These are phyloP conservation scores for Trichoderma sp. DNA, from an alignment of 2,329 filamentous ascomycete species.

Conservation along the genomic window DNA sequence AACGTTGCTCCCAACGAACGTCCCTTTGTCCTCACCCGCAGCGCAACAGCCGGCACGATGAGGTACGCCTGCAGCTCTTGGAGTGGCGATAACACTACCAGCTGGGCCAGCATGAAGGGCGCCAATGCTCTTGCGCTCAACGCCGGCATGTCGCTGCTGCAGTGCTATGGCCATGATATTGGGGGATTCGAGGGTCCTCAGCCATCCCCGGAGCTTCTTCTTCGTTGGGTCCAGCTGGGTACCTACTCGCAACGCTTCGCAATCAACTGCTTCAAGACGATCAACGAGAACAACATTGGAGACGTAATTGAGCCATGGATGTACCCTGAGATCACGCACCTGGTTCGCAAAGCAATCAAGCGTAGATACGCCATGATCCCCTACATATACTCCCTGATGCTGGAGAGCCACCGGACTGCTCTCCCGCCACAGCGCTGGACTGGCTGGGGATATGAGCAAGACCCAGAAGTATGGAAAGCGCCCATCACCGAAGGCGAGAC, in stretches of 20 bases:
- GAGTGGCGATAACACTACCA: conserved; percentile 75
- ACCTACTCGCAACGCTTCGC: conserved; percentile 71
- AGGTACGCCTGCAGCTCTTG: conserved; percentile 71
- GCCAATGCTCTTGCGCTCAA: conserved; percentile 70
- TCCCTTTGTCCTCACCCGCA: conserved; percentile 70
- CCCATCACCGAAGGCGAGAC: conserved; percentile 64
- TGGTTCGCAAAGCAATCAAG: conserved; percentile 67
- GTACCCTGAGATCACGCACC: conserved; percentile 66
- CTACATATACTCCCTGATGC: conserved; percentile 67
- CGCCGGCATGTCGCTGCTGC: conserved; percentile 68
- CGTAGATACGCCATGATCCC: conserved; percentile 72
- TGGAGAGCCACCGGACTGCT: conserved; percentile 63
- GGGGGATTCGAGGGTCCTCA: conserved; percentile 76
- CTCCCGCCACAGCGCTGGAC: conserved; percentile 70
- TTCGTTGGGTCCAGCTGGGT: conserved; percentile 74
- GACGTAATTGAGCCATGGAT: conserved; percentile 80
- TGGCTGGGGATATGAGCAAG: conserved; percentile 70
- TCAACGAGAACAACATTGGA: conserved; percentile 65
- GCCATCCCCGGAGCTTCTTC: conserved; percentile 68
- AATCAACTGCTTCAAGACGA: conserved; percentile 79
- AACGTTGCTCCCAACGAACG: conserved; percentile 60
- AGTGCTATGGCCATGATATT: conserved; percentile 73
- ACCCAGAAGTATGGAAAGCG: conserved; percentile 66
- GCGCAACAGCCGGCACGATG: conserved; percentile 70
- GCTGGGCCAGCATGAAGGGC: conserved; percentile 73